These are phyloP conservation scores for Ascodesmis nigricans DNA, from an alignment of 495 filamentous ascomycete genomes.

Conservation along the genomic window DNA sequence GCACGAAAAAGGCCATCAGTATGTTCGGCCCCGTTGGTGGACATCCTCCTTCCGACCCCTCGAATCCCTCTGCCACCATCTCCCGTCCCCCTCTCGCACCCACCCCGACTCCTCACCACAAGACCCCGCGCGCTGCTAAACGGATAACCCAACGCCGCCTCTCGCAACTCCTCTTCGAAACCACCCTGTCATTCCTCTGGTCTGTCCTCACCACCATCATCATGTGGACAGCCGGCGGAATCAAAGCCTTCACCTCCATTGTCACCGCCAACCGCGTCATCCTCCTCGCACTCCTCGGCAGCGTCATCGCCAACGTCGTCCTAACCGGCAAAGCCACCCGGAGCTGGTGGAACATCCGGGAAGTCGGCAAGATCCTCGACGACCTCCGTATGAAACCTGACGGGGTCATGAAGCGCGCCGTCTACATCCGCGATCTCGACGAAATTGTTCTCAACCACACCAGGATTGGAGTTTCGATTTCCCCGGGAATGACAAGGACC, in stretches of 20 bases:
- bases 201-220: conserved; percentile 49
- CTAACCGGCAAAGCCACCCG: conserved; percentile 44
- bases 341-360: conserved; percentile 70
- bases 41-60: conserved; percentile 17
- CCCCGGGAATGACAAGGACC: too few relatives aligned
- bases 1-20: conserved; percentile 72
- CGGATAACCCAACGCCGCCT: conserved; percentile 47
- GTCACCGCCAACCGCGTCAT: conserved; percentile 55
- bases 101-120: conserved; percentile 7
- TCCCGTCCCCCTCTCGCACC: neutral
- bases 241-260: conserved; percentile 44
- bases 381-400: conserved; percentile 60
- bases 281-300: conserved; percentile 40
- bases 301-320: conserved; percentile 44
- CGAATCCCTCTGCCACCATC: conserved; percentile 17
- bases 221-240: conserved; percentile 42
- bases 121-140: conserved; percentile 19
- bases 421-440: conserved; percentile 66
- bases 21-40: conserved; percentile 69
- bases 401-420: conserved; percentile 55
- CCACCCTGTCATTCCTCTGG: conserved; percentile 40
- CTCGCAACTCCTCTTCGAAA: conserved; percentile 46
- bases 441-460: conserved; percentile 36
- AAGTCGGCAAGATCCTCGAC: conserved; percentile 54
- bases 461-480: too few relatives aligned